phyloP scores from a whole-genome alignment of 116 monocot genomes.

The Iris pallida region DNA sequence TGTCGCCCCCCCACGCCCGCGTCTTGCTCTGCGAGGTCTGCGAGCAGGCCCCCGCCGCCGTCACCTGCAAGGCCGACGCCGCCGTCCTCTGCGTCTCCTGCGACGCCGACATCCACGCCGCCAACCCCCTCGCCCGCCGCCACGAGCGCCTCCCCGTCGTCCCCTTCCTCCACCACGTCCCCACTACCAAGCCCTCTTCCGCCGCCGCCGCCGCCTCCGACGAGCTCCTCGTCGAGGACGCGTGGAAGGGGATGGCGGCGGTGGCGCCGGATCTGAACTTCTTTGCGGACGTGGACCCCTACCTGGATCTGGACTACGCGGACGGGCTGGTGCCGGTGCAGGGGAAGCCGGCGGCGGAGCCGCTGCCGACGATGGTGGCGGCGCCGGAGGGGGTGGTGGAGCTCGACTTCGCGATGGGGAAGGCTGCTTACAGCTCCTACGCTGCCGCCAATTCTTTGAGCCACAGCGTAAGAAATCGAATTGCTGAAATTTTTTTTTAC shows the following conservation, averaged over 20 bases:
- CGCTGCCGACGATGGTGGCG: constrained; percentile 1
- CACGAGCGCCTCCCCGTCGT: constrained; percentile 64
- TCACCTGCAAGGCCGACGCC: constrained; percentile 91
- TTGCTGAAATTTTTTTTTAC: neutral
- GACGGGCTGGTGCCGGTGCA: constrained; percentile 71
- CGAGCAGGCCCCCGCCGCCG: constrained; percentile 63
- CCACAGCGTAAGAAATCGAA: constrained; percentile 53
- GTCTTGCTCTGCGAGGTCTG: constrained; percentile 87
- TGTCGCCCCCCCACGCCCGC: constrained; percentile 59
- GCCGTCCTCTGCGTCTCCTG: constrained; percentile 67
- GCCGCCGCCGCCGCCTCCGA: neutral
- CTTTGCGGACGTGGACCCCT: constrained; percentile 63
- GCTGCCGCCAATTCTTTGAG: constrained; percentile 34
- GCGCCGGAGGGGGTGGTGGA: constrained; percentile 20
- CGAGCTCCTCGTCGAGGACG: neutral
- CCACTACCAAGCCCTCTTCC: neutral
- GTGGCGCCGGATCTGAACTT: constrained; percentile 37
- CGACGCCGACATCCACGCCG: constrained; percentile 85
- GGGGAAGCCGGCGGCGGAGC: constrained; percentile 6
- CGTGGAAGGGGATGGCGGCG: constrained; percentile 12
- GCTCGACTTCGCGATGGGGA: constrained; percentile 43
- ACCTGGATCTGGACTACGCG: constrained; percentile 62
- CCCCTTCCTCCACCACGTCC: constrained; percentile 42
- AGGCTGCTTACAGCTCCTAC: constrained; percentile 37
- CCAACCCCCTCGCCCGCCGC: constrained; percentile 72